A percentile compares a stretch with the other conserved stretches of the same genome.
These are phyloP conservation scores for Fistulinella prunicolor DNA, from an alignment of 768 basidiomycete genomes.

Conservation along the genomic window DNA sequence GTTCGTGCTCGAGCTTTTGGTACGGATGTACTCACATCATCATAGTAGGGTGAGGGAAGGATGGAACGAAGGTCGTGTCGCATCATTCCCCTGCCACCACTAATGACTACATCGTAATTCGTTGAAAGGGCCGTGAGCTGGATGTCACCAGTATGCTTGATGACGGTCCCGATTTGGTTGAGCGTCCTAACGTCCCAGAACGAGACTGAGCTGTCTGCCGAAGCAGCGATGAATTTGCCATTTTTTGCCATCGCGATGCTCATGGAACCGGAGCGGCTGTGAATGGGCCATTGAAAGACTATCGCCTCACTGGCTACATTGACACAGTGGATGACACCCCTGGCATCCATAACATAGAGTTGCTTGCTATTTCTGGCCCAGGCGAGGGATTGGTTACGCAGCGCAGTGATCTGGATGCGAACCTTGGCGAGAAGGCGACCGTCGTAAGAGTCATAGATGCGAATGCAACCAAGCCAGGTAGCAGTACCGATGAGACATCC, in stretches of 20 bases:
- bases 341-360: constrained; percentile 6
- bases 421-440: constrained; percentile 1
- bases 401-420: constrained; percentile 2
- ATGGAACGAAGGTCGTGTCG: not conserved
- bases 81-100: not conserved
- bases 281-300: constrained; percentile 2
- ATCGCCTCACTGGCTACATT: not conserved
- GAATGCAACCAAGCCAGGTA: not conserved
- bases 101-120: constrained; percentile 1
- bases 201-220: constrained; percentile 4
- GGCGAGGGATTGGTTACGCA: constrained; percentile 6
- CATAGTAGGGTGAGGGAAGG: not conserved
- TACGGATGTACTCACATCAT: not conserved
- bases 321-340: constrained; percentile 1
- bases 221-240: constrained; percentile 3
- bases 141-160: constrained; percentile 1
- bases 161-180: constrained; percentile 4
- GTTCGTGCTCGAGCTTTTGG: not conserved
- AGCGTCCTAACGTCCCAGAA: constrained; percentile 12
- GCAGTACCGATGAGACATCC: constrained; percentile 6
- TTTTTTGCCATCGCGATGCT: constrained; percentile 6
- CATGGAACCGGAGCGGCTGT: not conserved
- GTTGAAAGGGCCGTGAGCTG: constrained; percentile 6
- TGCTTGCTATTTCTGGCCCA: constrained; percentile 8
- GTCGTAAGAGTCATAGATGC: constrained; percentile 2